Percentiles rank a stretch among this genome's conserved stretches.
Conservation (phyloP, 1,284 basidiomycete species). For the Serendipita sp. region DNA sequence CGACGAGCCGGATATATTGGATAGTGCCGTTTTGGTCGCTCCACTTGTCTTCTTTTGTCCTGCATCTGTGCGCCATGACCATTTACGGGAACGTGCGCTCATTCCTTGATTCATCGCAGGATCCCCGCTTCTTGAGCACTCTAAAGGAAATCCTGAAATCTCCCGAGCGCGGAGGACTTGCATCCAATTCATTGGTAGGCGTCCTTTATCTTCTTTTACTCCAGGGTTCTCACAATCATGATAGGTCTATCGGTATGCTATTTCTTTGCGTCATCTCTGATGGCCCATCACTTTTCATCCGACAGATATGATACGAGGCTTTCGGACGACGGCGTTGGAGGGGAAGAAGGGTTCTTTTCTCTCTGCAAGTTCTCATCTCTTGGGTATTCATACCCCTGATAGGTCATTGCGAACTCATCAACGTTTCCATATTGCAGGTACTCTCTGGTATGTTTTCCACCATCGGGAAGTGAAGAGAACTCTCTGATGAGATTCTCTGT, state of each 20-base stretch:
- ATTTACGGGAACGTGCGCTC: constrained; percentile 3
- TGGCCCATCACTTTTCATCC: constrained; percentile 28
- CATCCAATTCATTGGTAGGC: constrained; percentile 50
- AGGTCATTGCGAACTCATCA: background rate
- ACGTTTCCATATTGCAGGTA: background rate
- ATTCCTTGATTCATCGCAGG: constrained; percentile 20
- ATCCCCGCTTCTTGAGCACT: constrained; percentile 75
- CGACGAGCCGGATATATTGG: constrained; percentile 48
- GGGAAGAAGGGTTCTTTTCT: constrained; percentile 80
- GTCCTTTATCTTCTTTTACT: too few relatives aligned
- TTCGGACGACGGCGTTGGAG: constrained; percentile 81
- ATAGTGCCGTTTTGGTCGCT: constrained; percentile 70
- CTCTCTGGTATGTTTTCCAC: constrained; percentile 1
- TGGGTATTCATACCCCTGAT: background rate
- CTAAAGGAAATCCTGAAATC: constrained; percentile 67
- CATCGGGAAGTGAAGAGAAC: background rate
- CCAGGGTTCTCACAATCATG: background rate
- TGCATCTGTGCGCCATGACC: constrained; percentile 18
- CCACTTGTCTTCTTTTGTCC: constrained; percentile 78
- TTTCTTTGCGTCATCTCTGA: background rate
- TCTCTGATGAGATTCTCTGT: constrained; percentile 18
- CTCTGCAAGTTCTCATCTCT: constrained; percentile 28
- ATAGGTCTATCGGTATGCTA: background rate
- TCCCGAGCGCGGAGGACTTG: constrained; percentile 76
- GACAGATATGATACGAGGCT: constrained; percentile 70